Base-by-base conservation (phyloP, 192 early-diverging fungal genomes). In the Podila clonocystis region DNA sequence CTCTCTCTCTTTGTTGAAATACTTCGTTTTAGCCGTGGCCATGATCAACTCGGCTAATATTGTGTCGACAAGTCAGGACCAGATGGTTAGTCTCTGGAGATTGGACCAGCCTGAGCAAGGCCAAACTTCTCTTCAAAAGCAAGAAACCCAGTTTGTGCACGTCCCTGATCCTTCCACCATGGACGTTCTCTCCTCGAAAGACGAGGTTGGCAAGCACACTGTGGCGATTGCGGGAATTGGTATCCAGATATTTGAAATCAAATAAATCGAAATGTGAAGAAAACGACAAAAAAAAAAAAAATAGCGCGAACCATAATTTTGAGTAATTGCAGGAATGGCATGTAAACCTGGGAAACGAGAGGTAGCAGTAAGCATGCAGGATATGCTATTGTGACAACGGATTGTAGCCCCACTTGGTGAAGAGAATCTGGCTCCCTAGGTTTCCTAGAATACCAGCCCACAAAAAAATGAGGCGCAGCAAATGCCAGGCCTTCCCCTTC, bases 81-180 rank as follows among this genome's bases (percentile, higher is more conserved):
- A 95, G 72, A 83, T 91, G 57, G 24, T 95, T 3, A 89, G 88
- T 29, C 33, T 85, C 13, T 94, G 92, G 89, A 33, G 74, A 0
- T 12, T 92, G 11, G 45, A 57, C 22, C 30, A 65, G 26, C 49
- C 62, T 24, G 34, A 62, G 4, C n/a, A 65, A 19, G 9, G 30
- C 41, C 36, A 68, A 3, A 57, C 22, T 13, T 9, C 30, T 13
- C 62, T 58, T n/a, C 33, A 87, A 8, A 70, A 80, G 15, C 61
- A 71, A 9, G 74, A 85, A 20, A 82, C 88, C 12, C 67, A 83
- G 13, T 91, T 85, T 72, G 78, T 90, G 9, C 86, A 94, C 66
- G 88, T 94, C 9, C 88, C 90, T 26, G 92, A 94, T 74, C 87
- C 91, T 2, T 90, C 88, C 1, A 86, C 89, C 9, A 88, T 93